Conservation (phyloP, 371 early-diverging fungal genomes). For the Mucor ambiguus region DNA sequence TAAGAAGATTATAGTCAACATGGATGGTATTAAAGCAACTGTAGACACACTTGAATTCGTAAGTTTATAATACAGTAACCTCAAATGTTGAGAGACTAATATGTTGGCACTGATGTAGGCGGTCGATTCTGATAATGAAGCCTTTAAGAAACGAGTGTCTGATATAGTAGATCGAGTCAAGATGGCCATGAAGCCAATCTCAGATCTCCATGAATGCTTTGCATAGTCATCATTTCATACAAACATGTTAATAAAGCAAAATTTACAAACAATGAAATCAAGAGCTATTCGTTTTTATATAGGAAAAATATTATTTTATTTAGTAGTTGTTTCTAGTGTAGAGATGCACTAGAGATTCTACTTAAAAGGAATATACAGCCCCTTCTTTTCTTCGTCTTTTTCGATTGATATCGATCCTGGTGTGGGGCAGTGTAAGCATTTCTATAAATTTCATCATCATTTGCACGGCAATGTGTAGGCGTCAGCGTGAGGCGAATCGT, state of each 20-base stretch:
- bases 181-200: conserved; percentile 39
- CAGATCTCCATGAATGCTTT: conserved; percentile 5
- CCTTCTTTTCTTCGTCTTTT: background rate
- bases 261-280: background rate
- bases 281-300: background rate
- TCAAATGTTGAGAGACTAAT: background rate
- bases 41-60: conserved; percentile 53
- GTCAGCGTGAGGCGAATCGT: conserved; percentile 3
- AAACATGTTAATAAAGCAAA: background rate
- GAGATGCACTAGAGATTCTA: background rate
- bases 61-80: conserved; percentile 17
- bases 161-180: conserved; percentile 37
- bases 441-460: conserved; percentile 7
- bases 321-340: background rate
- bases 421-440: background rate
- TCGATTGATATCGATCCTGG: background rate
- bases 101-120: conserved; percentile 14
- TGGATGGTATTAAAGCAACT: conserved; percentile 50
- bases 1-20: conserved; percentile 37
- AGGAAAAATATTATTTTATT: background rate
- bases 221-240: background rate
- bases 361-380: background rate
- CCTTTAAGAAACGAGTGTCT: conserved; percentile 32
- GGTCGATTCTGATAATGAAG: conserved; percentile 38
- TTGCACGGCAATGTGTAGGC: conserved; percentile 2